Evolutionary conservation across 1,284 basidiomycete species (phyloP).

Genomic region (Heterobasidion occidentale): DNA sequence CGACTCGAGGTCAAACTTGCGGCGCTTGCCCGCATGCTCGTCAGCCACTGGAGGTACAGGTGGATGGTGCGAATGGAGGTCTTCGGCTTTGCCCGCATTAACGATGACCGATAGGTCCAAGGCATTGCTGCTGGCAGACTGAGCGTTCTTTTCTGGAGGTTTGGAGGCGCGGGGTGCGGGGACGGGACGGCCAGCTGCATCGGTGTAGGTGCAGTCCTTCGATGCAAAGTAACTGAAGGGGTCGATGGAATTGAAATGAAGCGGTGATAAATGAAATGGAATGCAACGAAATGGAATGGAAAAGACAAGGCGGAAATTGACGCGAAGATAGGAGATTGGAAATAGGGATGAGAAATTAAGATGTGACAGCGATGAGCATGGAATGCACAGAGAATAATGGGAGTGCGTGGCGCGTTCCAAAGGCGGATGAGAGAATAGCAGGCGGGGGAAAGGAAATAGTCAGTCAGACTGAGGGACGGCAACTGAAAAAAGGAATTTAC

Average conservation of each 20-base stretch:
- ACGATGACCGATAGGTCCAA: too few species aligned
- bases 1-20: background rate
- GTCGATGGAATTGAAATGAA: constrained; percentile 7
- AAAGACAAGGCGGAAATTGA: constrained; percentile 1
- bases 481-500: constrained; percentile 14
- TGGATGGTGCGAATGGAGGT: background rate
- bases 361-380: too few species aligned
- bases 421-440: too few species aligned
- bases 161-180: constrained; percentile 45
- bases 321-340: too few species aligned
- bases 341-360: too few species aligned
- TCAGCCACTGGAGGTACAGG: constrained; percentile 11
- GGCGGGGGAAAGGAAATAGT: too few species aligned
- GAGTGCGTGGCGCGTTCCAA: too few species aligned
- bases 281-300: too few species aligned
- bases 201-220: constrained; percentile 74
- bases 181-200: constrained; percentile 67
- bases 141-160: too few species aligned
- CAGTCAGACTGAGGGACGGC: too few species aligned
- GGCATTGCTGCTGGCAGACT: too few species aligned
- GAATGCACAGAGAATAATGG: too few species aligned
- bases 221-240: constrained; percentile 62
- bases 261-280: background rate
- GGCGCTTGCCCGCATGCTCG: constrained; percentile 9
- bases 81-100: constrained; percentile 7